Percentiles rank a stretch among this genome's conserved stretches.
These are phyloP conservation scores for Saprolegnia diclina DNA, from an alignment of 352 stramenopile species.

Conservation along the genomic window DNA sequence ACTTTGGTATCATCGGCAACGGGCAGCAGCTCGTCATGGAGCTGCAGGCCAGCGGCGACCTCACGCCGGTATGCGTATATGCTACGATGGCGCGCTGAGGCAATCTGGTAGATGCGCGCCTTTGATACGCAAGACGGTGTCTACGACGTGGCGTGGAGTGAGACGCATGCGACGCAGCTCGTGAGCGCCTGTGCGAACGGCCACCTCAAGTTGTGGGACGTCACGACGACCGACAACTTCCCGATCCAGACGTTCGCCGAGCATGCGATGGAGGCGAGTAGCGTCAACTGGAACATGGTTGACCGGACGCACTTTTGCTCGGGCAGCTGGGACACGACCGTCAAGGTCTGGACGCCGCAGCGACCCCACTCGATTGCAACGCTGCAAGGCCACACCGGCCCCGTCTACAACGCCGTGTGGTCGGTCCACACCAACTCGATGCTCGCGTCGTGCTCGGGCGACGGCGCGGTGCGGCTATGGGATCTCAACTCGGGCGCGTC, in stretches of 20 bases:
- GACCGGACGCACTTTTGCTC: constrained; percentile 84
- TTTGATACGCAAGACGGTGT: constrained; percentile 88
- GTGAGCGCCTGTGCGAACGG: constrained; percentile 84
- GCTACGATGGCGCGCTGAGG: background rate
- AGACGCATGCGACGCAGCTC: constrained; percentile 79
- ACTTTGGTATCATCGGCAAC: constrained; percentile 91
- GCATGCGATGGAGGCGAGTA: constrained; percentile 78
- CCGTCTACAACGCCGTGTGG: constrained; percentile 83
- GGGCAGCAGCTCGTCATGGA: constrained; percentile 81
- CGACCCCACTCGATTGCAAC: constrained; percentile 63
- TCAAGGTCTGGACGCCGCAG: constrained; percentile 85
- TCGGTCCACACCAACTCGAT: constrained; percentile 64
- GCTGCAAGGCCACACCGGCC: constrained; percentile 65
- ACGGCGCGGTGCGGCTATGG: constrained; percentile 74
- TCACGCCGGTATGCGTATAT: constrained; percentile 43
- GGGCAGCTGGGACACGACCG: constrained; percentile 77
- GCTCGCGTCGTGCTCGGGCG: constrained; percentile 71
- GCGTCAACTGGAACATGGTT: constrained; percentile 88
- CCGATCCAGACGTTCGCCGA: constrained; percentile 85
- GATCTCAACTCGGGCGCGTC: constrained; percentile 55
- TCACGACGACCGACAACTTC: constrained; percentile 82
- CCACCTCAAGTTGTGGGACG: constrained; percentile 85
- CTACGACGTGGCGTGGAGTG: constrained; percentile 88
- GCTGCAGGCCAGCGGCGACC: constrained; percentile 52
- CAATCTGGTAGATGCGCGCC: constrained; percentile 47